Evolutionary conservation across 169 alveolate genomes (phyloP), one percentile per base, ranked within the genome.

Genomic region (Cryptosporidium sp.): DNA sequence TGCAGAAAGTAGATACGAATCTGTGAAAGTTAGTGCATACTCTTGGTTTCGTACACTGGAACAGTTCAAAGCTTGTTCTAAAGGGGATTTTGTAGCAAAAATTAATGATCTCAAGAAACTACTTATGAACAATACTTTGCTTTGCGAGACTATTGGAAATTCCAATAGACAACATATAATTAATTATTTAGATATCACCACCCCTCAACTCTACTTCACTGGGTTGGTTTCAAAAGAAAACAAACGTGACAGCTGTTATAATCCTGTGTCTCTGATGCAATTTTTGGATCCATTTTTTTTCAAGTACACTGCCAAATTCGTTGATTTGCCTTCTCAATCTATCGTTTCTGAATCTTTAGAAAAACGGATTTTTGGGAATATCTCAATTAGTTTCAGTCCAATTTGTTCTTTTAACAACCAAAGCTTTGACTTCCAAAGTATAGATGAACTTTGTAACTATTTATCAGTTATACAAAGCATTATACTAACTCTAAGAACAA

Each of bases 101-200:
- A 18, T 80, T n/a, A 14, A 60, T 42, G 3, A 60, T 18, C 12
- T 61, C 12, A 80, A 60, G 37, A 62, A 5, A 18, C 2, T 65
- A 0, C 60, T 80, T 23, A 7, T 4, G 0, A 73, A n/a, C 9
- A 60, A 80, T 61, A 80, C 89, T 29, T 52, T 80, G 14, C 37
- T 80, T 23, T 61, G 69, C n/a, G 89, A 80, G 45, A 16, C 62
- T 3, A 65, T 80, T 3, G 37, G 89, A 3, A 18, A 61, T 35
- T 2, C n/a, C 23, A 33, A 80, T n/a, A 60, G 89, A n/a, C 89
- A 80, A 18, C 89, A 80, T 39, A 39, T 80, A 39, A 26, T 80
- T 62, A 62, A 62, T n/a, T 80, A 80, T 65, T 21, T 42, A 42
- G 16, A 42, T 14, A 33, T 21, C 39, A 29, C 4, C 21, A 45